Conservation (phyloP, 208 protist genomes). For the Angomonas ambiguus region DNA sequence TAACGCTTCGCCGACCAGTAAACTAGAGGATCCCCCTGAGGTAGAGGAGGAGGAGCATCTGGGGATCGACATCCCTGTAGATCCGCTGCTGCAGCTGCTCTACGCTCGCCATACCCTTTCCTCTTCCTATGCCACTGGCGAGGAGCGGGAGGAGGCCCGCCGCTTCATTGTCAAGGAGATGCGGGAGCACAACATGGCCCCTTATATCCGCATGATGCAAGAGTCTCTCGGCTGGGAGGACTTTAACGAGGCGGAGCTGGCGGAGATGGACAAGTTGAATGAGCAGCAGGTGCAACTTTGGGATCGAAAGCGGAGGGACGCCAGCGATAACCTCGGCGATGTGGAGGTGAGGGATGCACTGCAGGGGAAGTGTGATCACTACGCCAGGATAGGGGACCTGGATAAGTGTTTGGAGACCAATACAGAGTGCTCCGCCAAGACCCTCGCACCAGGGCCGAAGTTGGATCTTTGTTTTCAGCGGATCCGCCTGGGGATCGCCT, state of each 20-base stretch:
- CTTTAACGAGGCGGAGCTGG: constrained; percentile 54
- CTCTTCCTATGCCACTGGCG: constrained; percentile 64
- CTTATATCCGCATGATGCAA: constrained; percentile 80
- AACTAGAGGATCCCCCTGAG: background rate
- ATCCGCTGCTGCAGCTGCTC: constrained; percentile 79
- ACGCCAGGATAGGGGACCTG: constrained; percentile 94
- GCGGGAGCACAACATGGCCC: constrained; percentile 81
- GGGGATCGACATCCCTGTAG: constrained; percentile 55
- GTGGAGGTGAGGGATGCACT: constrained; percentile 95
- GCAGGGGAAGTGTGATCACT: constrained; percentile 92
- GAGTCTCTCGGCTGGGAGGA: constrained; percentile 69
- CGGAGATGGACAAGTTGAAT: constrained; percentile 78
- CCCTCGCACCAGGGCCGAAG: constrained; percentile 90
- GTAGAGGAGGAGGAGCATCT: constrained; percentile 33
- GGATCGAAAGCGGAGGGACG: constrained; percentile 89
- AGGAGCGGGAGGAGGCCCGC: constrained; percentile 70
- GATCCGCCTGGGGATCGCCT: constrained; percentile 96
- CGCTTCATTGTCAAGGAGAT: constrained; percentile 66
- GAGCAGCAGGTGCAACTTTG: constrained; percentile 72
- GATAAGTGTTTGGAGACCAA: constrained; percentile 89
- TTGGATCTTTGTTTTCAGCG: constrained; percentile 96
- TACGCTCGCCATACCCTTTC: constrained; percentile 78
- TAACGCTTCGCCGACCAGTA: background rate
- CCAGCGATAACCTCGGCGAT: constrained; percentile 96
- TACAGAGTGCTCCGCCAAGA: constrained; percentile 92